Conservation (phyloP, 2,329 filamentous ascomycete genomes). For the Scedosporium boydii region DNA sequence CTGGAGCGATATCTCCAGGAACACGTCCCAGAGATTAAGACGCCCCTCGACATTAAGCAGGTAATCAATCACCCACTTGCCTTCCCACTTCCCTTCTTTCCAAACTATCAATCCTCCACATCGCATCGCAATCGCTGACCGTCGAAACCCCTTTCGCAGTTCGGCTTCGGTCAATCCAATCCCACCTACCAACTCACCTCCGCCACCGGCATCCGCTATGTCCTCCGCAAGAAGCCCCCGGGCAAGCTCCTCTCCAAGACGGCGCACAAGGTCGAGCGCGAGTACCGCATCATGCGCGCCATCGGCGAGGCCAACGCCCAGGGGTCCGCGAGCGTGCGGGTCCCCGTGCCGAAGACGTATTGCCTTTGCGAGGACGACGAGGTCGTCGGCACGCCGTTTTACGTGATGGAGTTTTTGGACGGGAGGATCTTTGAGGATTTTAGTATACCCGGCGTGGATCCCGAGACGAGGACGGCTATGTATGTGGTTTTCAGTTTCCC, state of each 20-base stretch:
- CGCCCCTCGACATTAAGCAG: conserved; percentile 82
- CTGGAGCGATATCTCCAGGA: conserved; percentile 69
- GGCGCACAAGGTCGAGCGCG: conserved; percentile 92
- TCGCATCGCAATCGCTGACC: neutral
- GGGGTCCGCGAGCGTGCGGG: conserved; percentile 21
- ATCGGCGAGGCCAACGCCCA: conserved; percentile 55
- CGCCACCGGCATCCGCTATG: conserved; percentile 60
- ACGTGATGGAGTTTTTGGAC: conserved; percentile 93
- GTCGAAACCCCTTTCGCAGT: conserved; percentile 40
- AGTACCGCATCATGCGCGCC: conserved; percentile 84
- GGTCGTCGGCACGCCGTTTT: conserved; percentile 85
- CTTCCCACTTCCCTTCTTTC: conserved; percentile 1
- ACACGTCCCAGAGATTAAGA: conserved; percentile 75
- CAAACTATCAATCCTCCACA: neutral
- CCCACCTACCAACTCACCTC: conserved; percentile 89
- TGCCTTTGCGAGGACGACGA: conserved; percentile 75
- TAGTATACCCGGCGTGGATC: conserved; percentile 61
- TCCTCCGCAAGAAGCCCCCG: conserved; percentile 97
- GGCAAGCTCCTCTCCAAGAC: conserved; percentile 86
- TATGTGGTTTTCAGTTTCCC: neutral
- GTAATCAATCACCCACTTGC: conserved; percentile 28
- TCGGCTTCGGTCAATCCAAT: conserved; percentile 95
- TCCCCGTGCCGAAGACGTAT: conserved; percentile 76
- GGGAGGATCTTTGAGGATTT: conserved; percentile 91
- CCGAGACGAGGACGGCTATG: conserved; percentile 64